These are phyloP conservation scores for Aspergillus fructus DNA, from an alignment of 2,329 filamentous ascomycete species.

Conservation along the genomic window DNA sequence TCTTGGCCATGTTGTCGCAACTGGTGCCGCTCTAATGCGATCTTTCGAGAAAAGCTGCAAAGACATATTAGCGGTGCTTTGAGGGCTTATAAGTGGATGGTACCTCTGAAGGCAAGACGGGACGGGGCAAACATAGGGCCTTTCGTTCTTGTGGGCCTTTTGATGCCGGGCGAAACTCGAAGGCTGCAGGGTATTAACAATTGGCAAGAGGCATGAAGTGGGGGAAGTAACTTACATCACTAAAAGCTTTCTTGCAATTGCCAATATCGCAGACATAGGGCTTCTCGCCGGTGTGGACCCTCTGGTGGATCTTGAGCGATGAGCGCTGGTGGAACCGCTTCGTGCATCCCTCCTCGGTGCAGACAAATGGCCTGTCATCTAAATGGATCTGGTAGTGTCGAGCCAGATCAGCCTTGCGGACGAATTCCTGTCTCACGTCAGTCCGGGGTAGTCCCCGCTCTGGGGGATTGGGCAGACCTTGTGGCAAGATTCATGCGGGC, in stretches of 20 bases:
- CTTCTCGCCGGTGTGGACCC: not conserved
- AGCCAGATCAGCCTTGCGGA: not conserved
- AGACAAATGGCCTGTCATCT: not conserved
- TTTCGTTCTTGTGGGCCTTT: not conserved
- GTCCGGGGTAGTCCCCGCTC: too few species aligned
- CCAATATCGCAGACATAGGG: not conserved
- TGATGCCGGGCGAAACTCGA: not conserved
- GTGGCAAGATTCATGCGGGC: not conserved
- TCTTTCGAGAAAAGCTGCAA: not conserved
- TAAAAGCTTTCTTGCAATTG: not conserved
- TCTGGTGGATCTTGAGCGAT: not conserved
- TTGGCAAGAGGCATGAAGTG: fast-evolving
- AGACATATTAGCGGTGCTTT: not conserved
- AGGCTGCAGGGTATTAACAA: not conserved
- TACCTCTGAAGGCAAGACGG: not conserved
- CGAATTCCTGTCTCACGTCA: not conserved
- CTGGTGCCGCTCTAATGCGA: not conserved
- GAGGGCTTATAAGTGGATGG: not conserved
- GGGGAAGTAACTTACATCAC: not conserved
- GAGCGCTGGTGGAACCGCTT: not conserved
- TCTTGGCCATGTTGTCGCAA: not conserved
- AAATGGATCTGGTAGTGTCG: conserved; percentile 1
- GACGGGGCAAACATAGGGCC: not conserved
- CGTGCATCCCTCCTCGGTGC: not conserved
- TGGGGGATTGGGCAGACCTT: not conserved